A percentile compares a stretch with the other conserved stretches of the same genome.
Evolutionary conservation across 177 flowering plant species (phyloP).

Genomic region (Vitis hybrid): DNA sequence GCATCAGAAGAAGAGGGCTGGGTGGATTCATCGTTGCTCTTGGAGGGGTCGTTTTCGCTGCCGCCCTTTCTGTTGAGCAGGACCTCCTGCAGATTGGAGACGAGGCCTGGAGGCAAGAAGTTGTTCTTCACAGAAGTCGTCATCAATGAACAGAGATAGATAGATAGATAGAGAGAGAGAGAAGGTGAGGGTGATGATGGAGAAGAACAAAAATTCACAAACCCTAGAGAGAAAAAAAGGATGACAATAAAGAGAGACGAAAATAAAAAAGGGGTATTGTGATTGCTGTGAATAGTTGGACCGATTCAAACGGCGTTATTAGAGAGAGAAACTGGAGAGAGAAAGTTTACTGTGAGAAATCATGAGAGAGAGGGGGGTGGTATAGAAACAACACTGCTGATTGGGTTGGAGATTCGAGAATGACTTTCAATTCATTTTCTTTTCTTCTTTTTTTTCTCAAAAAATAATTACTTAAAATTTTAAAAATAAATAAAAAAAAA

Average conservation of each 20-base stretch:
- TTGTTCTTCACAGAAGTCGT: constrained; percentile 62
- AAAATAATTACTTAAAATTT: too few relatives aligned
- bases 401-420: background rate
- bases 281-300: constrained; percentile 7
- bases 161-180: constrained; percentile 7
- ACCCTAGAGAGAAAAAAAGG: background rate
- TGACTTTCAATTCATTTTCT: background rate
- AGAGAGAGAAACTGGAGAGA: background rate
- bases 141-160: constrained; percentile 10
- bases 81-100: constrained; percentile 81
- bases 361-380: background rate
- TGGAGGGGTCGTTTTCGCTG: constrained; percentile 20
- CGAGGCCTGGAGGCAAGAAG: constrained; percentile 69
- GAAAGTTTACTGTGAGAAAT: background rate
- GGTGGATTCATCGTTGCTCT: constrained; percentile 23
- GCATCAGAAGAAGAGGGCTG: constrained; percentile 24
- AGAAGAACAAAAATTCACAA: background rate
- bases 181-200: background rate
- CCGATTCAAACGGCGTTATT: constrained; percentile 32
- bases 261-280: constrained; percentile 4
- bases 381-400: background rate
- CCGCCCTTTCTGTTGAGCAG: constrained; percentile 46
- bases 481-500: too few relatives aligned
- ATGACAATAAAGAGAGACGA: constrained; percentile 8
- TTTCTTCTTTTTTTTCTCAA: background rate